Evolutionary conservation across 495 filamentous ascomycete genomes (phyloP).

Genomic region (Aspergillus egyptiacus): DNA sequence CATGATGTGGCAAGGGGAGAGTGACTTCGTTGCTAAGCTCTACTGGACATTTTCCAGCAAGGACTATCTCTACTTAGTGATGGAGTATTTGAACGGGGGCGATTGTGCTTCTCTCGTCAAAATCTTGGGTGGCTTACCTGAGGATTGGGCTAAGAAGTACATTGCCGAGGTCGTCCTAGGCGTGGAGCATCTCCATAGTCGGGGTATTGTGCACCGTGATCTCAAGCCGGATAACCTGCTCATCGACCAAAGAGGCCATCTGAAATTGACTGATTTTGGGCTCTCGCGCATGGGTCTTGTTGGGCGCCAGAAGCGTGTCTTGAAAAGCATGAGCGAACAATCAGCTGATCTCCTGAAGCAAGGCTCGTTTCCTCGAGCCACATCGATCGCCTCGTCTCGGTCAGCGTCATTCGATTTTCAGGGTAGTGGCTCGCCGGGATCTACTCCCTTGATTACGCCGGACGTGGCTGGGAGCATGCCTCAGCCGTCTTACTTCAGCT

Average conservation of each 20-base stretch:
- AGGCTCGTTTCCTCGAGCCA: slow-evolving; percentile 78
- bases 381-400: slow-evolving; percentile 86
- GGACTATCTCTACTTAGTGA: slow-evolving; percentile 96
- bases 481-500: slow-evolving; percentile 90
- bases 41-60: slow-evolving; percentile 99
- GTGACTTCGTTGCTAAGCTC: slow-evolving; percentile 96
- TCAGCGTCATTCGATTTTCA: slow-evolving; percentile 93
- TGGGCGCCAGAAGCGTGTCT: slow-evolving; percentile 87
- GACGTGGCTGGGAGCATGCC: slow-evolving; percentile 59
- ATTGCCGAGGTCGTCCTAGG: slow-evolving; percentile 91
- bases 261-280: slow-evolving; percentile 97
- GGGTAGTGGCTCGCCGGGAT: slow-evolving; percentile 66
- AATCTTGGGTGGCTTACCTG: slow-evolving; percentile 78
- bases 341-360: slow-evolving; percentile 88
- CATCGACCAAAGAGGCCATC: slow-evolving; percentile 92
- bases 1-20: slow-evolving; percentile 99
- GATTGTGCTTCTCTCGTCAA: slow-evolving; percentile 97
- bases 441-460: slow-evolving; percentile 84
- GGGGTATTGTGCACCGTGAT: slow-evolving; percentile 93
- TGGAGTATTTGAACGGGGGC: slow-evolving; percentile 98
- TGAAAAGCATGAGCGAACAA: slow-evolving; percentile 74
- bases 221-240: slow-evolving; percentile 96
- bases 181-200: slow-evolving; percentile 88
- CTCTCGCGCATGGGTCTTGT: slow-evolving; percentile 95
- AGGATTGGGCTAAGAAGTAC: slow-evolving; percentile 98